phyloP scores from a whole-genome alignment of 192 early-diverging fungal species.

The Chytriomyces sp. region DNA sequence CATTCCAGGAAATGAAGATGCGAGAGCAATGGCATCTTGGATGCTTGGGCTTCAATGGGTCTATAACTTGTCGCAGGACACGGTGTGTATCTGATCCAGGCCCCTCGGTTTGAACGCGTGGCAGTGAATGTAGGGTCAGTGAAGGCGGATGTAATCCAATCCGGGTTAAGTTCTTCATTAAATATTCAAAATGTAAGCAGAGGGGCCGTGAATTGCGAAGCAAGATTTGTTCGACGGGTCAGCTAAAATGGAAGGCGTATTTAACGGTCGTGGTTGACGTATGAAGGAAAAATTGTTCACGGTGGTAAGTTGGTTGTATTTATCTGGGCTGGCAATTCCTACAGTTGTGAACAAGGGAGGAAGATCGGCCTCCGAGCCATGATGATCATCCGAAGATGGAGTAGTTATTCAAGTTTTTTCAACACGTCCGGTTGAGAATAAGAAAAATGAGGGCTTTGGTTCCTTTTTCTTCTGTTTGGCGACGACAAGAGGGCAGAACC shows the following conservation, averaged over 20 bases:
- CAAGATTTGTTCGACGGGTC: neutral
- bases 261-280: neutral
- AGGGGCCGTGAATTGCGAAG: neutral
- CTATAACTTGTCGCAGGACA: constrained; percentile 36
- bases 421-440: too few species aligned
- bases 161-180: too few species aligned
- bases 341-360: neutral
- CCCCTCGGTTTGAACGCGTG: constrained; percentile 17
- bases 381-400: too few species aligned
- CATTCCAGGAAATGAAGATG: constrained; percentile 35
- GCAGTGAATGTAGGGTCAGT: constrained; percentile 4
- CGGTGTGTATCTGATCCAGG: constrained; percentile 34
- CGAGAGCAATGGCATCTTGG: constrained; percentile 29
- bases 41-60: constrained; percentile 28
- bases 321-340: neutral
- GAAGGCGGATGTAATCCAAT: neutral
- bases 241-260: neutral
- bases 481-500: too few species aligned
- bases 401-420: too few species aligned
- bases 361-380: neutral
- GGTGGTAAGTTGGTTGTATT: neutral
- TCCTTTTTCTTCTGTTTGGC: too few species aligned
- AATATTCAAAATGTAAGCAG: neutral
- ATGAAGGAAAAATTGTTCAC: neutral
- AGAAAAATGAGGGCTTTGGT: too few species aligned